Base-by-base conservation (phyloP, 2,329 filamentous ascomycete species). In the Thielaviopsis cerberus region DNA sequence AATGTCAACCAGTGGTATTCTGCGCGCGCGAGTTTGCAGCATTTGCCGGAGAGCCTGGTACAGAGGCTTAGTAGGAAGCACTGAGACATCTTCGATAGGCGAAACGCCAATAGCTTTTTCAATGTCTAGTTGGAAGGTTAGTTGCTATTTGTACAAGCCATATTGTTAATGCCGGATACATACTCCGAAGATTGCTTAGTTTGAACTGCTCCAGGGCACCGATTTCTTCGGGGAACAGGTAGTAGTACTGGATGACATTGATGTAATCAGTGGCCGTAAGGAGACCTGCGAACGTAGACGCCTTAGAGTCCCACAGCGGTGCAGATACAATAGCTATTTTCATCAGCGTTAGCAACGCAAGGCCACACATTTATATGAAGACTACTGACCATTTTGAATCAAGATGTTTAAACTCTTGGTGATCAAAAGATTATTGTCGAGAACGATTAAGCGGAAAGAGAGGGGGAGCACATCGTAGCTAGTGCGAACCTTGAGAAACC, bases 171-270 rank as follows among this genome's bases (percentile, higher is more conserved):
- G 6, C 15, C 24, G 41, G 41, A 15, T 55, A 65, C 75, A 60
- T 75, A 94, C 90, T 88, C 79, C 91, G 81, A 60, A 98, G 78
- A 67, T 88, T 95, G 72, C 87, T 91, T 62, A 98, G 74, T 53
- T 88, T 84, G 69, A 98, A 96, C 69, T 95, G 87, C 64, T 97
- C 92, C 65, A 98, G 86, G 67, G 91, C 83, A 63, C 83, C 82
- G 61, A 97, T 79, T 60, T 90, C 86, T 64, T 94, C 88, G 1
- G 91, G 92, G 65, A 92, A 94, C 71, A 97, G 90, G 76, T 89
- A 96, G 75, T 98, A 97, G 72, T 98, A 98, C 69, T 97, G 91
- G 48, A 98, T 94, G 59, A 98, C 85, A 67, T 98, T 98, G 73
- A 98, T 94, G 70, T 92, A 98, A 72, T 98, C 92, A 61, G 89